Conservation (phyloP, 1,284 basidiomycete genomes). For the Naganishia liquefaciens region DNA sequence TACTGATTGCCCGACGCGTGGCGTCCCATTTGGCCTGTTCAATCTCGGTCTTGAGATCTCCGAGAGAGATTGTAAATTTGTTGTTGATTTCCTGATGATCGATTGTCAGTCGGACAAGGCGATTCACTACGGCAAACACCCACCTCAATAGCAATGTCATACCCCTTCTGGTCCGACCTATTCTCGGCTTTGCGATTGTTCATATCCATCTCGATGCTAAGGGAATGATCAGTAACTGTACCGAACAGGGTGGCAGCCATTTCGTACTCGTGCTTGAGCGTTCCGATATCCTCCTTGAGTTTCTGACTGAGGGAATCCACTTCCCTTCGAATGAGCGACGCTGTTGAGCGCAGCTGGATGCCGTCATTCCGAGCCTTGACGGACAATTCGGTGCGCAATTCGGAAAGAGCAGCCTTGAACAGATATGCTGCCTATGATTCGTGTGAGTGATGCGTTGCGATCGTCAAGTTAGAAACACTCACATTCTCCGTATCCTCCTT, state of each 20-base stretch:
- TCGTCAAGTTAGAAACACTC: conserved; percentile 48
- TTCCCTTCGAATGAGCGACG: conserved; percentile 77
- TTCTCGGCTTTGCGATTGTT: conserved; percentile 91
- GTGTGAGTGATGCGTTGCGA: neutral
- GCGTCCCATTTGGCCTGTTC: conserved; percentile 91
- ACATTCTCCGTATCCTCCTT: conserved; percentile 89
- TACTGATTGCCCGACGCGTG: conserved; percentile 79
- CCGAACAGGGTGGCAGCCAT: neutral
- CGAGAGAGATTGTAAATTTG: conserved; percentile 77
- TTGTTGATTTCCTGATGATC: conserved; percentile 72
- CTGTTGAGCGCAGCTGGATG: conserved; percentile 72
- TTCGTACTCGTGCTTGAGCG: conserved; percentile 85
- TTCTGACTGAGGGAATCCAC: conserved; percentile 83
- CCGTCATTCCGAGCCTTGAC: conserved; percentile 83
- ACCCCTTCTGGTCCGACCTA: conserved; percentile 80
- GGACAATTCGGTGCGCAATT: conserved; percentile 83
- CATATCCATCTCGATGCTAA: conserved; percentile 89
- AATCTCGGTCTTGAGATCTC: conserved; percentile 81
- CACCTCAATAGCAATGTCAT: conserved; percentile 88
- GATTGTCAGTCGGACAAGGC: neutral
- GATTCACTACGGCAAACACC: conserved; percentile 35
- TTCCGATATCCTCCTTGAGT: conserved; percentile 89
- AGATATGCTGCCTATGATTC: conserved; percentile 82
- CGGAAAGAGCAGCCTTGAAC: conserved; percentile 88
- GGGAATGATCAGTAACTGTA: neutral